phyloP scores from a whole-genome alignment of 306 rosid genomes.

The Crotalaria pallida region DNA sequence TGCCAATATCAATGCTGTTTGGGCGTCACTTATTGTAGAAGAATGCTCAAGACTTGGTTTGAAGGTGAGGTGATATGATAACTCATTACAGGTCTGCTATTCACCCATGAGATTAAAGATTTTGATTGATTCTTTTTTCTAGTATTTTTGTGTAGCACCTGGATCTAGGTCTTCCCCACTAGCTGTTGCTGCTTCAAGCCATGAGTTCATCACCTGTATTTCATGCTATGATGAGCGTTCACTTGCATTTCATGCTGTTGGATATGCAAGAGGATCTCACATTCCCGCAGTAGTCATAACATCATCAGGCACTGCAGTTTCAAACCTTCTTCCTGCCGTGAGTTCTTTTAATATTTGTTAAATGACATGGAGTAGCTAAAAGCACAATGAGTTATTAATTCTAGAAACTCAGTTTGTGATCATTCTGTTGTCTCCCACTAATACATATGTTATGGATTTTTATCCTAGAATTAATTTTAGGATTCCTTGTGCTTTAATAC shows the following conservation, averaged over 20 bases:
- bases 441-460: slow-evolving; percentile 1
- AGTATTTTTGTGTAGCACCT: slow-evolving; percentile 98
- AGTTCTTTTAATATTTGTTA: slow-evolving; percentile 30
- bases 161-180: slow-evolving; percentile 99
- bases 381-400: neutral
- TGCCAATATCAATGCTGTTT: slow-evolving; percentile 78
- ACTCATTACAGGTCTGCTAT: slow-evolving; percentile 11
- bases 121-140: slow-evolving; percentile 46
- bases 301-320: slow-evolving; percentile 96
- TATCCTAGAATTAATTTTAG: neutral
- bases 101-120: slow-evolving; percentile 2
- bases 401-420: neutral
- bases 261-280: slow-evolving; percentile 90
- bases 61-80: slow-evolving; percentile 53
- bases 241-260: slow-evolving; percentile 95
- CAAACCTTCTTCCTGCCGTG: slow-evolving; percentile 97
- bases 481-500: neutral
- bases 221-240: slow-evolving; percentile 93
- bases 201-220: slow-evolving; percentile 66
- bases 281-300: slow-evolving; percentile 88
- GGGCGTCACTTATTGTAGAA: slow-evolving; percentile 92
- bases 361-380: neutral
- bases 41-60: slow-evolving; percentile 96
- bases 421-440: neutral
- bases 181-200: slow-evolving; percentile 93